Percentiles rank a stretch among this genome's conserved stretches.
Evolutionary conservation across 169 alveolate species (phyloP).

Genomic region (Eimeria maxima): DNA sequence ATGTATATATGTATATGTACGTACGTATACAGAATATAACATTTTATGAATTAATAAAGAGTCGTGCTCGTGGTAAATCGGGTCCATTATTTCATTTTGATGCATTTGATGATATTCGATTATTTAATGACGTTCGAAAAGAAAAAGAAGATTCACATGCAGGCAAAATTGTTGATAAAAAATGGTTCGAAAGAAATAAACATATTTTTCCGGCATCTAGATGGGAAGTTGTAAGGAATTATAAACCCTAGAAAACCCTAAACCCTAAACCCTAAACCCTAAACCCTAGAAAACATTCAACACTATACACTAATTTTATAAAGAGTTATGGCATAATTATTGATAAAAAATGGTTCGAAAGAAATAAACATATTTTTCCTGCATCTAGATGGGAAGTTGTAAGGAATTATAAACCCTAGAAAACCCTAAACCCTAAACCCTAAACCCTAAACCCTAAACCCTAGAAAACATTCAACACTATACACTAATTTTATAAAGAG

Average conservation of each 20-base stretch:
- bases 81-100: slow-evolving; percentile 88
- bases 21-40: slow-evolving; percentile 72
- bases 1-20: too few species aligned
- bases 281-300: too few species aligned
- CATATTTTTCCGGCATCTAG: slow-evolving; percentile 90
- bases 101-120: slow-evolving; percentile 86
- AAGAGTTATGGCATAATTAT: slow-evolving; percentile 90
- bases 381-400: slow-evolving; percentile 90
- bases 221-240: slow-evolving; percentile 88
- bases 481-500: too few species aligned
- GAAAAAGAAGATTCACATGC: slow-evolving; percentile 88
- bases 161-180: slow-evolving; percentile 88
- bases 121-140: slow-evolving; percentile 80
- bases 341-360: slow-evolving; percentile 89
- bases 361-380: slow-evolving; percentile 89
- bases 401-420: too few species aligned
- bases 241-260: not conserved
- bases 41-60: slow-evolving; percentile 86
- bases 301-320: not conserved
- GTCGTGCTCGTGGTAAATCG: slow-evolving; percentile 88
- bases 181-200: slow-evolving; percentile 89
- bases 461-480: too few species aligned
- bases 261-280: slow-evolving; percentile 54
- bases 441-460: slow-evolving; percentile 53
- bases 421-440: slow-evolving; percentile 55